phyloP scores from a whole-genome alignment of 1,139 yeast species.

The Diutina scorzettiae region DNA sequence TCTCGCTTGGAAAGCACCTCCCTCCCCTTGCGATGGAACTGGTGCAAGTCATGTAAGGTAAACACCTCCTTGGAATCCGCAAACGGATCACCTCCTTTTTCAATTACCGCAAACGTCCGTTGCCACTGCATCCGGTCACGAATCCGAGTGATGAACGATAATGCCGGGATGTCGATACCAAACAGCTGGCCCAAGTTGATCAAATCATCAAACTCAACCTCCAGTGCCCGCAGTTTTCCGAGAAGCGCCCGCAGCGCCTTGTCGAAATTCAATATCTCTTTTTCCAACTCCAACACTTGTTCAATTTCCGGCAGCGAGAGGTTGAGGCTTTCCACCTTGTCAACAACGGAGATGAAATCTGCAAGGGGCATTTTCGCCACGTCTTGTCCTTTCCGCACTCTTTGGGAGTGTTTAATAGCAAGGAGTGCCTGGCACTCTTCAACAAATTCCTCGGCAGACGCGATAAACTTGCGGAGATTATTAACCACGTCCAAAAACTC shows the following conservation, averaged over 20 bases:
- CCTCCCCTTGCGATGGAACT: slow-evolving; percentile 31
- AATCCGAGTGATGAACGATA: slow-evolving; percentile 35
- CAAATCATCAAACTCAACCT: slow-evolving; percentile 33
- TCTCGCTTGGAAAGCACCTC: slow-evolving; percentile 21
- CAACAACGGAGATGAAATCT: slow-evolving; percentile 12
- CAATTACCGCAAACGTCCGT: slow-evolving; percentile 20
- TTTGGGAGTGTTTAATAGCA: slow-evolving; percentile 38
- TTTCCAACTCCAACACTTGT: slow-evolving; percentile 42
- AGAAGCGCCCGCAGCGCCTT: slow-evolving; percentile 31
- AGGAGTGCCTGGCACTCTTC: slow-evolving; percentile 45
- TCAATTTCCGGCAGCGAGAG: slow-evolving; percentile 49
- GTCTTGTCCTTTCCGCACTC: slow-evolving; percentile 22
- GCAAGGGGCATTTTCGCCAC: slow-evolving; percentile 12
- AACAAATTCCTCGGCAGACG: slow-evolving; percentile 37
- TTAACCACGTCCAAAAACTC: slow-evolving; percentile 11
- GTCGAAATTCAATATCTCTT: slow-evolving; percentile 44
- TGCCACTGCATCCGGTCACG: slow-evolving; percentile 42
- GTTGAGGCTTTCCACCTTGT: slow-evolving; percentile 34
- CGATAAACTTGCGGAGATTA: slow-evolving; percentile 32
- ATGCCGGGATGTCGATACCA: slow-evolving; percentile 44
- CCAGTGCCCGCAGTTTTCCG: slow-evolving; percentile 15
- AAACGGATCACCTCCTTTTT: slow-evolving; percentile 31
- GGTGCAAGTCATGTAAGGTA: slow-evolving; percentile 23
- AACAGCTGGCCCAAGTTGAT: slow-evolving; percentile 45
- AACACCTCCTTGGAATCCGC: slow-evolving; percentile 20